Evolutionary conservation across 129 eudicot genomes (phyloP), one percentile per base, ranked within the genome.

Genomic region (Solidago caesia): DNA sequence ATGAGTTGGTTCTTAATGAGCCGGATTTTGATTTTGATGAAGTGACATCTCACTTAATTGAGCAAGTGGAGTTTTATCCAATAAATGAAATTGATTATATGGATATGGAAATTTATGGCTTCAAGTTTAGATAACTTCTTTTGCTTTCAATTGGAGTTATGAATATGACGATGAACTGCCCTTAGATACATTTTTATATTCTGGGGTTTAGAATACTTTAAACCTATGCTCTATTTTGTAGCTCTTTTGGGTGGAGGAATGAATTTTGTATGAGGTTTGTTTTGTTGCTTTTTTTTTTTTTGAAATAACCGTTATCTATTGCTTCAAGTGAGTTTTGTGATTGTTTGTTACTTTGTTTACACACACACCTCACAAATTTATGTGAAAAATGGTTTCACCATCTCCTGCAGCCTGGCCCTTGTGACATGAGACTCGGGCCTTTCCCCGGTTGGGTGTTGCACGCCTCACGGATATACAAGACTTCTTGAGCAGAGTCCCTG

Each of bases 1-100:
- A 26, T 26, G 77, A 64, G 72, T 52, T 71, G 77, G 77, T 64
- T 67, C 26, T 48, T 52, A 44, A 48, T 11, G 58, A 64, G 29
- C 15, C 10, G 2, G 47, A 44, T 5, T 27, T 39, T 49, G 49
- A 29, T 27, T 47, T 45, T 12, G 21, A 49, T 62, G 33, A 65
- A 11, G 55, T 75, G 64, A 11, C 65, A 25, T 48, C 71, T 63
- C 78, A 48, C 61, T 78, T 53, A 69, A 26, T 63, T 71, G 73
- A 66, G 16, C 68, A 73, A 27, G 15, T 66, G 69, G 63, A 27
- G 21, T 72, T 79, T 65, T 63, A 72, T 55, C 61, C 59, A 9
- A 16, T 6, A 44, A 58, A 5, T 29, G 83, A 45, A 44, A 33
- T 25, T 64, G 73, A 65, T 65, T 72, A 44, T 63, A 16, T 53